A percentile compares a stretch with the other conserved stretches of the same genome.
These are phyloP conservation scores for Citeromyces hawaiiensis DNA, from an alignment of 1,139 yeast species.

Conservation along the genomic window DNA sequence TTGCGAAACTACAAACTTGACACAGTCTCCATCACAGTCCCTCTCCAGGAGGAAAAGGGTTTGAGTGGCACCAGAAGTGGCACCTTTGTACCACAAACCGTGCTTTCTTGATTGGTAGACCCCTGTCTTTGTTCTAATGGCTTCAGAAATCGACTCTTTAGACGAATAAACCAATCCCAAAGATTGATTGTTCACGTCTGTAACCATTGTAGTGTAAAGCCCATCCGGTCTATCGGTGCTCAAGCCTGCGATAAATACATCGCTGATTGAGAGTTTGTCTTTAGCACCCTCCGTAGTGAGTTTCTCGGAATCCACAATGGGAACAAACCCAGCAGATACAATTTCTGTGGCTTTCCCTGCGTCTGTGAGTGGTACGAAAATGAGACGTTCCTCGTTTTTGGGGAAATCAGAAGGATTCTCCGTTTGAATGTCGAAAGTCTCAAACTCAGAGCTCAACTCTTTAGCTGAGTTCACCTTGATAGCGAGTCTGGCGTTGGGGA, in stretches of 20 bases:
- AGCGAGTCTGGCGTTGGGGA: constrained; percentile 50
- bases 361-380: constrained; percentile 11
- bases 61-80: constrained; percentile 91
- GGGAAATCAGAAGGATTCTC: neutral
- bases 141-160: constrained; percentile 63
- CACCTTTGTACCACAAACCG: constrained; percentile 93
- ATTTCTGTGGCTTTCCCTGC: constrained; percentile 12
- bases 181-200: constrained; percentile 50
- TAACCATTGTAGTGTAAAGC: constrained; percentile 73
- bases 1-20: constrained; percentile 78
- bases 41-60: constrained; percentile 45
- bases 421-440: constrained; percentile 1
- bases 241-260: constrained; percentile 39
- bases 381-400: constrained; percentile 8
- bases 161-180: constrained; percentile 92
- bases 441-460: constrained; percentile 4
- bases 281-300: constrained; percentile 29
- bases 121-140: constrained; percentile 73
- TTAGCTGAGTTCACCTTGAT: constrained; percentile 17
- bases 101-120: constrained; percentile 88
- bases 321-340: constrained; percentile 28
- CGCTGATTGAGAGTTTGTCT: constrained; percentile 30
- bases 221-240: constrained; percentile 82
- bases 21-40: constrained; percentile 90
- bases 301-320: constrained; percentile 27